Percentiles rank a stretch among this genome's conserved stretches.
Evolutionary conservation across 2,329 filamentous ascomycete genomes (phyloP).

Genomic region (Colletotrichum navitas): DNA sequence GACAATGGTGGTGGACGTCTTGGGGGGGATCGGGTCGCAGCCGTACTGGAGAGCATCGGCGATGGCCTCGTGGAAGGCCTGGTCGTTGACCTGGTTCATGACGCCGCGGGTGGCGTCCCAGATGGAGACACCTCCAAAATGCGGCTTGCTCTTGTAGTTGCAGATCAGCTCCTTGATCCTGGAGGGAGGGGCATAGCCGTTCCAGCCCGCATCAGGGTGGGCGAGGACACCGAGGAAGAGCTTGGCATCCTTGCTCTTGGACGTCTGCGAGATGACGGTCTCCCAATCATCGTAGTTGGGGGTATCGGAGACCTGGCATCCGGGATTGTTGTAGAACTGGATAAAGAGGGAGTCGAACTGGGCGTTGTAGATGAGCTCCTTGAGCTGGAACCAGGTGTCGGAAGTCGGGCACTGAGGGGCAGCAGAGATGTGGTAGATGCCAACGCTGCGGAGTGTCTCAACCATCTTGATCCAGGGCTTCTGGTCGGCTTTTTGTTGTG

Average conservation of each 20-base stretch:
- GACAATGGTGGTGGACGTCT: slow-evolving; percentile 42
- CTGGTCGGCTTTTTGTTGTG: slow-evolving; percentile 47
- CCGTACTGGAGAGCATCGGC: slow-evolving; percentile 55
- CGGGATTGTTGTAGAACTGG: slow-evolving; percentile 64
- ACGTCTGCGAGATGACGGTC: slow-evolving; percentile 49
- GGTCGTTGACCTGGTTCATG: slow-evolving; percentile 49
- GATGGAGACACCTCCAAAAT: slow-evolving; percentile 61
- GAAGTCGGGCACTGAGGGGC: slow-evolving; percentile 59
- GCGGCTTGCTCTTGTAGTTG: slow-evolving; percentile 50
- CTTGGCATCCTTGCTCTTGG: slow-evolving; percentile 56
- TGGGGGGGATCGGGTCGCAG: slow-evolving; percentile 49
- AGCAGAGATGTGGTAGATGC: slow-evolving; percentile 54
- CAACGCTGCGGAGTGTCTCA: slow-evolving; percentile 50
- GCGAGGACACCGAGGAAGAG: slow-evolving; percentile 60
- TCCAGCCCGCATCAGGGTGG: slow-evolving; percentile 45
- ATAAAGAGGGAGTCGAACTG: slow-evolving; percentile 60
- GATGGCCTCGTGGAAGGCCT: slow-evolving; percentile 54
- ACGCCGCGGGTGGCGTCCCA: slow-evolving; percentile 58
- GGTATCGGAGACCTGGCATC: slow-evolving; percentile 51
- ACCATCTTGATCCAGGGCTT: slow-evolving; percentile 55
- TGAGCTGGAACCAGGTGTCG: slow-evolving; percentile 49
- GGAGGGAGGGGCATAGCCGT: slow-evolving; percentile 53
- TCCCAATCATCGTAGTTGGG: slow-evolving; percentile 60
- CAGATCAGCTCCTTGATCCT: slow-evolving; percentile 55
- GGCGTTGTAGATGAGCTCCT: slow-evolving; percentile 54